Evolutionary conservation across 208 protist genomes (phyloP), one percentile per base, ranked within the genome.

Genomic region (Wallacemonas rigidus): DNA sequence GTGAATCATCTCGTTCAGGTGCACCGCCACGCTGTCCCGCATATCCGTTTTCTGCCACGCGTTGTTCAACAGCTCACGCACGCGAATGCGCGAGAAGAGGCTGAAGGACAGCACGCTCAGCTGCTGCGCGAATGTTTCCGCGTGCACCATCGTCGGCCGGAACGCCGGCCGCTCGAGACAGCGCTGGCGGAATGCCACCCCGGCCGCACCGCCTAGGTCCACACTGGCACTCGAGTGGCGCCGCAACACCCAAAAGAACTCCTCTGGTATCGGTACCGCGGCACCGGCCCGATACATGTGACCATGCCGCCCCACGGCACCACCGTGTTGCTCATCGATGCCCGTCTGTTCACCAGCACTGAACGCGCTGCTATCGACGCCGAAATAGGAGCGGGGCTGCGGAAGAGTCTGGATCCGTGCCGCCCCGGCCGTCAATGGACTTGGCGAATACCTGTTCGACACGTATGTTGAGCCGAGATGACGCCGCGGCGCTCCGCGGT

Each of bases 11-110:
- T 82, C 68, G 17, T 68, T 67, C 17, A 93, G 69, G 62, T 85
- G 71, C 17, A 15, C 75, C 1, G 83, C 62, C 7, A 89, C 79
- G 69, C 81, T 77, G 3, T 58, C 7, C 39, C 73, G 65, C 72
- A 85, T 76, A 2, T 64, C 48, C 2, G 61, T 35, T 63, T 87
- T 74, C 35, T 63, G 77, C 83, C 88, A 93, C 64, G 85, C 80
- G 75, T 86, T 90, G 72, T 87, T 79, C 39, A 93, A 77, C 63
- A 93, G 64, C 76, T 93, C 85, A 44, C 82, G 85, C 40, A 87
- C 63, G 57, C 80, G 77, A 56, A 93, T 86, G 43, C 69, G 47
- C 38, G 74, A 40, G 71, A 93, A 90, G 55, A 93, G 69, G 47
- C 79, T 75, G 79, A 88, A 90, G 45, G 83, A 85, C 14, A 93